Conservation (phyloP, 2,329 filamentous ascomycete species). For the Thielaviopsis populi region DNA sequence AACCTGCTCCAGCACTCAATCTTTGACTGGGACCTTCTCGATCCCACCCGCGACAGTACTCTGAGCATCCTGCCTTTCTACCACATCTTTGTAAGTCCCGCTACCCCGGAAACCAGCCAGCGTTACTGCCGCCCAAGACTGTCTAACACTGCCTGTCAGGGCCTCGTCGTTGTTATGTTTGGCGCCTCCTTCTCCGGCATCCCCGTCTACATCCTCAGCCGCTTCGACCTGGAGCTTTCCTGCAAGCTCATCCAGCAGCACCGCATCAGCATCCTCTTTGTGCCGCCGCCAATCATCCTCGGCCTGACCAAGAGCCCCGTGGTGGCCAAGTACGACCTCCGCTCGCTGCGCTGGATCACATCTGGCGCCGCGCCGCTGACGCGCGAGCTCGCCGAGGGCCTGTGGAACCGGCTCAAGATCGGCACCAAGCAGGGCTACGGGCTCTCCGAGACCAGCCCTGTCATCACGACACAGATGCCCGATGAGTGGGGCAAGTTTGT, state of each 20-base stretch:
- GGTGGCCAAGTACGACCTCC: constrained; percentile 68
- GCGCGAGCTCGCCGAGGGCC: constrained; percentile 58
- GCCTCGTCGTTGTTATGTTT: constrained; percentile 24
- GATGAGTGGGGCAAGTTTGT: constrained; percentile 62
- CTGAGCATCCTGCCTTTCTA: constrained; percentile 78
- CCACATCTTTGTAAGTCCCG: constrained; percentile 60
- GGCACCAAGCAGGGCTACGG: constrained; percentile 90
- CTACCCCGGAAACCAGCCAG: background rate
- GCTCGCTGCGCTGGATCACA: constrained; percentile 66
- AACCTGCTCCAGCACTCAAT: constrained; percentile 46
- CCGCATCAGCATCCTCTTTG: constrained; percentile 61
- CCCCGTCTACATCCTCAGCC: constrained; percentile 52
- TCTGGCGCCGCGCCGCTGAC: constrained; percentile 78
- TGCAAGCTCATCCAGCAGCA: constrained; percentile 63
- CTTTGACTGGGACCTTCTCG: constrained; percentile 39
- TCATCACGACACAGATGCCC: constrained; percentile 58
- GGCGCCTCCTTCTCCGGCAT: constrained; percentile 41
- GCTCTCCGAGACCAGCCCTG: constrained; percentile 71
- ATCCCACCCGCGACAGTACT: constrained; percentile 53
- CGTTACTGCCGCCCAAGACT: background rate
- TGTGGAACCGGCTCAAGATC: constrained; percentile 59
- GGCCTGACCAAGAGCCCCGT: constrained; percentile 64
- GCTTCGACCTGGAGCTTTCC: constrained; percentile 70
- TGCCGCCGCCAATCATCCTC: constrained; percentile 74
- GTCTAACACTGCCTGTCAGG: constrained; percentile 19